These are phyloP conservation scores for Mallotus nudiflorus DNA, from an alignment of 345 rosid species.

Conservation along the genomic window DNA sequence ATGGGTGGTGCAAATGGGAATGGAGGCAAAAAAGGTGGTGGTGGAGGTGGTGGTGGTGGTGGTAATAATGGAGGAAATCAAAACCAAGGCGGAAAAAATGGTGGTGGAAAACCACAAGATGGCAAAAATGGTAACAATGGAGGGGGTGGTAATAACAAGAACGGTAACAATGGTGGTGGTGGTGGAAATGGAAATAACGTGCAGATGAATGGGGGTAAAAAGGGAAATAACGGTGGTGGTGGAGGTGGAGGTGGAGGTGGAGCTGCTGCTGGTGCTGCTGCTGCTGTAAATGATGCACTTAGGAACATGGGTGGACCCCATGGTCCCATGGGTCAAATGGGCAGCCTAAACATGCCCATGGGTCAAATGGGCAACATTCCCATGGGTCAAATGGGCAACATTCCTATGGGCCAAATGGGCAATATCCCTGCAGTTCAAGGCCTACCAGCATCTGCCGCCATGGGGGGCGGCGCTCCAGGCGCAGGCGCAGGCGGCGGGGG, in stretches of 20 bases:
- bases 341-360: conserved; percentile 39
- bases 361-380: conserved; percentile 46
- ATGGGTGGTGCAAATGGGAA: conserved; percentile 42
- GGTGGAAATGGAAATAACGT: background rate
- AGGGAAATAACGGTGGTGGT: conserved; percentile 32
- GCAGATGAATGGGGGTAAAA: conserved; percentile 18
- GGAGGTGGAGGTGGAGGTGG: conserved; percentile 49
- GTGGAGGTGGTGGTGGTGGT: conserved; percentile 40
- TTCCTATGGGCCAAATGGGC: conserved; percentile 42
- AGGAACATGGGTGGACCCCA: conserved; percentile 44
- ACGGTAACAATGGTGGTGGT: conserved; percentile 10
- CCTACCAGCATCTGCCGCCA: conserved; percentile 57
- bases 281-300: conserved; percentile 41
- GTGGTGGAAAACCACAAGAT: conserved; percentile 26
- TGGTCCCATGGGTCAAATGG: conserved; percentile 45
- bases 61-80: conserved; percentile 30
- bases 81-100: conserved; percentile 35
- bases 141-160: conserved; percentile 32
- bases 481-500: conserved; percentile 23
- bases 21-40: conserved; percentile 46
- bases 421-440: conserved; percentile 74
- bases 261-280: conserved; percentile 51
- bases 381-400: conserved; percentile 13
- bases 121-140: conserved; percentile 51
- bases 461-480: conserved; percentile 39